Evolutionary conservation across 768 basidiomycete species (phyloP), one percentile per base, ranked within the genome.

Genomic region (Cyclocybe cylindracea): DNA sequence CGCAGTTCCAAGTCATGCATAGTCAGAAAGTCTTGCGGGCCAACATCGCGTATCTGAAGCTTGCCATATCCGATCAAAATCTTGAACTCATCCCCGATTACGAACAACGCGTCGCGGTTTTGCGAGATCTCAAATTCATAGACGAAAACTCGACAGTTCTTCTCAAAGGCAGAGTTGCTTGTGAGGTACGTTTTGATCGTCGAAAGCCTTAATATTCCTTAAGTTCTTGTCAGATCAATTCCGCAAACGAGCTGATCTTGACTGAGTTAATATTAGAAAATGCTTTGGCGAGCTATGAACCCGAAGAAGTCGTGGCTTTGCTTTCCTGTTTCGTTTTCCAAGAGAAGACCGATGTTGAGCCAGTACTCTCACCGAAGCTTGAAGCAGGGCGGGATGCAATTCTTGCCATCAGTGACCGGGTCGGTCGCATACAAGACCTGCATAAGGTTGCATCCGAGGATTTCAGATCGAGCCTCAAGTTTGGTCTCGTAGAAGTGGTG

Each of bases 191-290:
- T 64, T 50, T 44, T 19, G 35, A 19, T 48, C 1, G 9, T 10
- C 11, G 18, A 29, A 24, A 14, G 24, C 35, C 32, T 51, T 34
- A 51, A 50, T 39, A 36, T 56, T 39, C 50, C 32, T 9, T 11
- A 38, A 31, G 40, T 11, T 7, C 24, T 13, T 48, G 37, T 29
- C 61, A 98, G 95, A 98, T 99, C 66, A 99, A 99, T 66, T 98
- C 96, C 6, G 92, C 89, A n/a, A 93, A 92, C 56, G 97, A 98
- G 62, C 89, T 99, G 19, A 83, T 99, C 43, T 76, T 98, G 42
- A 99, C 97, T 0, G 97, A 99, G 63, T 82, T 99, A 45, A 96
- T 99, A 49, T 79, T 98, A 46, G 97, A 99, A 64, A 99, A 99
- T 64, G 89, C 91, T 0, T 76, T 98, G 29, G 92, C 93, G 5